A percentile compares a stretch with the other conserved stretches of the same genome.
phyloP scores from a whole-genome alignment of 1,284 basidiomycete species.

The Pseudozyma sp. region DNA sequence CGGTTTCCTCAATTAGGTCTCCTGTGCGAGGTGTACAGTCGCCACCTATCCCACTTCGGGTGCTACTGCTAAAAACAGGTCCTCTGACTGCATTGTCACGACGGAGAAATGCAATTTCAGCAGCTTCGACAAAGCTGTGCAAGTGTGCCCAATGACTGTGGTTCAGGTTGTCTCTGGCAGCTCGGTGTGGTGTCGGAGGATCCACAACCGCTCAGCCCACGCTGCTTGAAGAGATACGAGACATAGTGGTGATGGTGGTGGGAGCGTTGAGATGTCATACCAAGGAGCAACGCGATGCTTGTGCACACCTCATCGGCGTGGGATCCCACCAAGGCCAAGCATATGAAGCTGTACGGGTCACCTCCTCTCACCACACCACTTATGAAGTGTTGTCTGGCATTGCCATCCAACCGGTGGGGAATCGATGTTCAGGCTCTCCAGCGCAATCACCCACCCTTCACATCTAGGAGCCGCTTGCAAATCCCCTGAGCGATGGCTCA shows the following conservation, averaged over 20 bases:
- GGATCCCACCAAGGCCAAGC: neutral
- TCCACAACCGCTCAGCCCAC: no score
- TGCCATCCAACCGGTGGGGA: neutral
- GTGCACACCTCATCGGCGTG: constrained; percentile 1
- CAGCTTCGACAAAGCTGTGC: no score
- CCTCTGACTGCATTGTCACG: neutral
- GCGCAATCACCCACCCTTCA: neutral
- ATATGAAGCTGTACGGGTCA: constrained; percentile 12
- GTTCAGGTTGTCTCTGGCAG: no score
- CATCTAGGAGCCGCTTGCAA: no score
- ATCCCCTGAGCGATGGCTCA: no score
- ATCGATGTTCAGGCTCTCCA: neutral
- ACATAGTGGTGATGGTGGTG: neutral
- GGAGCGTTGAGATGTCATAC: neutral
- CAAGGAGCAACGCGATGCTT: neutral
- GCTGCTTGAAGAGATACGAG: no score
- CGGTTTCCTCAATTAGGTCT: constrained; percentile 17
- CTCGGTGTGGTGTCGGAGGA: no score
- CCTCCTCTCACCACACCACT: neutral
- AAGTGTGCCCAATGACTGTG: no score
- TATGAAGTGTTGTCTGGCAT: constrained; percentile 7
- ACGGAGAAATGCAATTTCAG: no score
- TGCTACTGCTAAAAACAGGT: no score
- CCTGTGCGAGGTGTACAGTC: no score
- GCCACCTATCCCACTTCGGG: neutral